Evolutionary conservation across 208 protist genomes (phyloP), one percentile per base, ranked within the genome.

Genomic region (Porcisia hertigi): DNA sequence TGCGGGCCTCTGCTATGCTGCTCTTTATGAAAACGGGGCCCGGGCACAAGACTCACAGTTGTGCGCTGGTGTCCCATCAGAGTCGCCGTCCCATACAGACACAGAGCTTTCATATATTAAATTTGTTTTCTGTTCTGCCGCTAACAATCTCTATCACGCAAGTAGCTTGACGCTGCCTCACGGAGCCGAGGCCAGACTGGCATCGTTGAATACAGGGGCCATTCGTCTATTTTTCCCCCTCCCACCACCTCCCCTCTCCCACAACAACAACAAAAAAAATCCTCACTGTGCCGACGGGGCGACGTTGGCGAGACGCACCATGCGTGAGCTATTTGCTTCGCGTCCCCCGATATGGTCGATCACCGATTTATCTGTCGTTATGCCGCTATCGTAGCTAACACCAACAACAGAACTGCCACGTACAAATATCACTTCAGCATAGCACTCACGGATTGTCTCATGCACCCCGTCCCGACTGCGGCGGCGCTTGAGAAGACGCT

Each of bases 341-440:
- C 79, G 63, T 1, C 84, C 85, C 9, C 79, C 83, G 23, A 94
- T 70, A 11, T 77, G 77, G n/a, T 95, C 88, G 2, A 95, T 73
- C 9, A 97, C 87, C 0, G 74, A 78, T 57, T 82, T 88, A 58
- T 95, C 88, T 43, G 87, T 91, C 18, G 88, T 90, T 41, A 97
- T 72, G 47, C 87, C 82, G 67, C 80, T 90, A 58, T 86, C 86
- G 84, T 93, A 89, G 9, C 83, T 69, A 23, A 97, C 77, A 5
- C 84, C 73, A 23, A 88, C 66, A 41, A 97, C 79, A 65, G 83
- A 89, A 78, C 79, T 77, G 12, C 90, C 91, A 4, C 91, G 89
- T 25, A 97, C 84, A 86, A 97, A 95, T 8, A 97, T 45, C 3
- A 94, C 88, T 2, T 79, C 77, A 12, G 81, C 70, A 76, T 94